Evolutionary conservation across 2,329 filamentous ascomycete genomes (phyloP).

Genomic region (Neonectria punicea): DNA sequence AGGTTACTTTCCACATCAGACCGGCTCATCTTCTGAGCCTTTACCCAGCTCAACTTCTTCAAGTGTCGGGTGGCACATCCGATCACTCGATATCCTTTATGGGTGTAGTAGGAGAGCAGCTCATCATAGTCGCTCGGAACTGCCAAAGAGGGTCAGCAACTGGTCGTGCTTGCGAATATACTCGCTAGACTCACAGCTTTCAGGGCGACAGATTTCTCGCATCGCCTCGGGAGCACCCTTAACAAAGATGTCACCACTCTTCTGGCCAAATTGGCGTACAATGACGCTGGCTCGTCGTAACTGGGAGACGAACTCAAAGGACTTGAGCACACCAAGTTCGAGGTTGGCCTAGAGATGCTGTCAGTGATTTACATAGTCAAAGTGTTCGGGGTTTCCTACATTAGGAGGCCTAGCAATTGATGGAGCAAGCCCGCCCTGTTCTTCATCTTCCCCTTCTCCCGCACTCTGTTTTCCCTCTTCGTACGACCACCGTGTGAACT

Average conservation of each 20-base stretch:
- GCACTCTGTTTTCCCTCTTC: conserved; percentile 83
- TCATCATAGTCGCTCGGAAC: conserved; percentile 92
- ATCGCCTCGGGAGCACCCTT: conserved; percentile 98
- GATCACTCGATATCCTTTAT: conserved; percentile 95
- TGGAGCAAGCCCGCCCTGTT: conserved; percentile 81
- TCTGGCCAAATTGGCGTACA: conserved; percentile 86
- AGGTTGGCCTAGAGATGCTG: conserved; percentile 60
- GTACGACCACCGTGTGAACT: conserved; percentile 92
- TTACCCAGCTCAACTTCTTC: conserved; percentile 89
- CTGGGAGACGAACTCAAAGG: conserved; percentile 95
- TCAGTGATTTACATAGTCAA: neutral
- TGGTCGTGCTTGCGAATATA: neutral
- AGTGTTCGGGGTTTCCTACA: conserved; percentile 60
- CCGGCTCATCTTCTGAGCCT: conserved; percentile 92
- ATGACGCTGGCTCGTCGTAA: conserved; percentile 92
- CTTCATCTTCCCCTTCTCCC: conserved; percentile 75
- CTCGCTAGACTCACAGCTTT: conserved; percentile 71
- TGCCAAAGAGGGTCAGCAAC: conserved; percentile 42
- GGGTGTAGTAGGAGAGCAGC: conserved; percentile 88
- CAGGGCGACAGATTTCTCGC: conserved; percentile 87
- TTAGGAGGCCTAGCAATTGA: conserved; percentile 86
- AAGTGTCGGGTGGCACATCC: conserved; percentile 92
- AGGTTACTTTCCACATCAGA: conserved; percentile 84
- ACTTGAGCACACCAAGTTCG: conserved; percentile 89
- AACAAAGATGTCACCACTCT: conserved; percentile 88